phyloP scores from a whole-genome alignment of 306 rosid genomes.

The Rubus idaeus region DNA sequence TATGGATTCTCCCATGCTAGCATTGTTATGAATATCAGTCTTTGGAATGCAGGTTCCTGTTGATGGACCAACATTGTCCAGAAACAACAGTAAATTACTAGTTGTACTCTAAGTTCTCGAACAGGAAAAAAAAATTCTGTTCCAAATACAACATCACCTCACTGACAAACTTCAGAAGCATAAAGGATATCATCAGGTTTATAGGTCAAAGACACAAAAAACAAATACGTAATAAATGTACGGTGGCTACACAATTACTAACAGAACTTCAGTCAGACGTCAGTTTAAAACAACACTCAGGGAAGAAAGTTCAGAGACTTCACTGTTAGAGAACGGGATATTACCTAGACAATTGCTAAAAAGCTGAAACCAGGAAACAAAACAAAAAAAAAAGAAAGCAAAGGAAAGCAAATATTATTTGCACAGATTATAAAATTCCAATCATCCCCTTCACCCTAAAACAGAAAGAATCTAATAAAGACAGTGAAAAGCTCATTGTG shows the following conservation, averaged over 20 bases:
- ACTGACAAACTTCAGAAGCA: background rate
- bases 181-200: background rate
- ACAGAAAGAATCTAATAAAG: background rate
- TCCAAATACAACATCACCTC: background rate
- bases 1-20: slow-evolving; percentile 96
- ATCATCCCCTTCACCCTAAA: background rate
- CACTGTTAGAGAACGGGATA: background rate
- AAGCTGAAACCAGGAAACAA: background rate
- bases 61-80: slow-evolving; percentile 24
- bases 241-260: no score
- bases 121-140: background rate
- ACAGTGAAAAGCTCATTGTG: background rate
- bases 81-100: slow-evolving; percentile 10
- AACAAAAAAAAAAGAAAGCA: background rate
- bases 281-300: background rate
- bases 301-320: background rate
- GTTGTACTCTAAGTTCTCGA: background rate
- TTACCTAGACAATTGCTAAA: background rate
- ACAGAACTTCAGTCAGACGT: no score
- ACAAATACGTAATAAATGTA: no score
- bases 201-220: background rate
- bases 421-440: background rate
- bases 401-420: background rate
- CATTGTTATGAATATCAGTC: slow-evolving; percentile 87
- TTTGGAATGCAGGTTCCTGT: slow-evolving; percentile 95